Percentiles rank a stretch among this genome's conserved stretches.
phyloP scores from a whole-genome alignment of 2,329 filamentous ascomycete genomes.

The Beauveria bassiana region DNA sequence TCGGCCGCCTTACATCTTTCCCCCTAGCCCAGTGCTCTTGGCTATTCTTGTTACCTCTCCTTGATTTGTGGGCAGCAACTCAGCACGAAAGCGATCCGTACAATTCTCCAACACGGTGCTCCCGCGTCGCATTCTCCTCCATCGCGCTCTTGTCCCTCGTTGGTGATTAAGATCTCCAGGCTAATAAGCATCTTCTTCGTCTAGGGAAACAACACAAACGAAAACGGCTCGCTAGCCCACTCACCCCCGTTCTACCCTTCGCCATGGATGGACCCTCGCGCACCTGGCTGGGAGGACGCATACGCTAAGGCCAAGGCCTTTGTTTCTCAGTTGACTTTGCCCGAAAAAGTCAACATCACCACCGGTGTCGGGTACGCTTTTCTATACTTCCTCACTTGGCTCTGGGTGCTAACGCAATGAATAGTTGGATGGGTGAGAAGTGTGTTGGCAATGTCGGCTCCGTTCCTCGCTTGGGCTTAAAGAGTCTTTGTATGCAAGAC shows the following conservation, averaged over 20 bases:
- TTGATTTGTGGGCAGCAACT: background rate
- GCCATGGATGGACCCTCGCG: conserved; percentile 73
- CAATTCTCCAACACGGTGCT: background rate
- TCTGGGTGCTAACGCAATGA: background rate
- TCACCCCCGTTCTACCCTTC: conserved; percentile 69
- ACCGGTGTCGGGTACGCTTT: conserved; percentile 70
- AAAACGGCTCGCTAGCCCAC: conserved; percentile 22
- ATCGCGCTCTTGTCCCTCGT: background rate
- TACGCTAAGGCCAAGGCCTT: conserved; percentile 70
- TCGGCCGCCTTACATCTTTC: background rate
- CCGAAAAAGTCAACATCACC: conserved; percentile 91
- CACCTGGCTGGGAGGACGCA: conserved; percentile 65
- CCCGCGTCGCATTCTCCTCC: background rate
- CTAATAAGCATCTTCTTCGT: conserved; percentile 8
- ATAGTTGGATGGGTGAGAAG: conserved; percentile 46
- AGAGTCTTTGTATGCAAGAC: conserved; percentile 78
- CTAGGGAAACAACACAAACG: background rate
- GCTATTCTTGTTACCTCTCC: background rate
- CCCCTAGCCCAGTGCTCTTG: no score
- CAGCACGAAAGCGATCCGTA: background rate
- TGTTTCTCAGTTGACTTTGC: conserved; percentile 72
- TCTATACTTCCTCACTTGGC: background rate
- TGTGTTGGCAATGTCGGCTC: conserved; percentile 73
- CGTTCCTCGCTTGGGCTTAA: conserved; percentile 62
- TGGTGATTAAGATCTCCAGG: background rate